Evolutionary conservation across 2,329 filamentous ascomycete genomes (phyloP), one percentile per base, ranked within the genome.

Genomic region (Mycosphaerella sp.): DNA sequence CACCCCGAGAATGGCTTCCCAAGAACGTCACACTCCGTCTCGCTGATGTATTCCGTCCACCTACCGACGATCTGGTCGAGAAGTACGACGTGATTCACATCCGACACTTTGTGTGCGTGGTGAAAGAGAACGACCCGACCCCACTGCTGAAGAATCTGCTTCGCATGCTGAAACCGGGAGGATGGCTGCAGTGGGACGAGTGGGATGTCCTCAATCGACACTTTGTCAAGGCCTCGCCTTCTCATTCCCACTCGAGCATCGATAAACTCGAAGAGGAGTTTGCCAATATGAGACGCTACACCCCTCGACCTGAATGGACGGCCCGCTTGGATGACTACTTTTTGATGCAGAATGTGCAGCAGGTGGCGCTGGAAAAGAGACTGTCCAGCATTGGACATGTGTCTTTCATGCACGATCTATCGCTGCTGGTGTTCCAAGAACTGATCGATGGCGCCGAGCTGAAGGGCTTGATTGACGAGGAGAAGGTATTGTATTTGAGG

Each of bases 21-120:
- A 26, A n/a, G 4, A 41, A 65, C 38, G 47, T 63, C 12, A 52
- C 52, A 5, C 51, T 65, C 6, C 39, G 55, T 9, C 54, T 55
- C 9, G 55, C 59, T 32, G 62, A 66, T 38, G 45, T 63, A 6
- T 57, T 61, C 32, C 44, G 48, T 1, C 55, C 55, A 2, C 39
- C 59, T 10, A 59, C 63, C 5, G 49, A 54, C 11, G 53, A 54
- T 45, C 23, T 58, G 54, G 9, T 50, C 31, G 42, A 53, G 31
- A 49, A 53, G 17, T 66, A 61, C 56, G 64, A 65, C 49, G 49
- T 66, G 9, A 55, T 66, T 9, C 60, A 65, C 47, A 56, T 66
- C 31, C 58, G 63, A 38, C 58, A 63, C 39, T 62, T 66, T 49
- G 53, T 61, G 12, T 60, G 61, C 34, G 57, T 61, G 1, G 53